Percentiles rank a stretch among this genome's conserved stretches.
Conservation (phyloP, 148 eudicot species). For the Vaccinium macrocarpon region DNA sequence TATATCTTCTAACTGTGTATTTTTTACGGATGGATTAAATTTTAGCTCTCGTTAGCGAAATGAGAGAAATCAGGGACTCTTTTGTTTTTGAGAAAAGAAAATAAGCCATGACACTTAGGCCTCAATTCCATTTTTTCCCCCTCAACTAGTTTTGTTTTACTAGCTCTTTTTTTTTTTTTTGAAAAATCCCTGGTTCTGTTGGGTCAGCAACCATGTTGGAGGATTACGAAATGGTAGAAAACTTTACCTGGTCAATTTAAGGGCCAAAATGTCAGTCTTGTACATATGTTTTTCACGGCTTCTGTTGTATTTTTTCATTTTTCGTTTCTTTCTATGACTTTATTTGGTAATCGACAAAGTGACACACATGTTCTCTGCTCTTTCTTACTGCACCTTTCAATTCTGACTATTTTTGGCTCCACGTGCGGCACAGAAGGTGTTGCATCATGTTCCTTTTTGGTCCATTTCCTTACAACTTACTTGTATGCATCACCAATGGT, state of each 20-base stretch:
- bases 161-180: neutral
- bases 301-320: neutral
- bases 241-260: neutral
- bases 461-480: neutral
- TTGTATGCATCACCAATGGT: neutral
- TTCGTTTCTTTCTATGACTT: neutral
- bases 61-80: neutral
- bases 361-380: neutral
- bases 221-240: slow-evolving; percentile 2
- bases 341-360: neutral
- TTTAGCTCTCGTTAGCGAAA: neutral
- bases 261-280: neutral
- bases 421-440: neutral
- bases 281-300: neutral
- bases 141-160: neutral
- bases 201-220: neutral
- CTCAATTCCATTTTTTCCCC: too few species aligned
- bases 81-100: neutral
- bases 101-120: too few species aligned
- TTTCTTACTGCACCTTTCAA: neutral
- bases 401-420: neutral
- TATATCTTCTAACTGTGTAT: neutral
- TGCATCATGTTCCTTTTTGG: neutral
- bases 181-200: neutral
- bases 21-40: neutral